Evolutionary conservation across 352 stramenopile genomes (phyloP).

Genomic region (Pythium rhizo-oryzae): DNA sequence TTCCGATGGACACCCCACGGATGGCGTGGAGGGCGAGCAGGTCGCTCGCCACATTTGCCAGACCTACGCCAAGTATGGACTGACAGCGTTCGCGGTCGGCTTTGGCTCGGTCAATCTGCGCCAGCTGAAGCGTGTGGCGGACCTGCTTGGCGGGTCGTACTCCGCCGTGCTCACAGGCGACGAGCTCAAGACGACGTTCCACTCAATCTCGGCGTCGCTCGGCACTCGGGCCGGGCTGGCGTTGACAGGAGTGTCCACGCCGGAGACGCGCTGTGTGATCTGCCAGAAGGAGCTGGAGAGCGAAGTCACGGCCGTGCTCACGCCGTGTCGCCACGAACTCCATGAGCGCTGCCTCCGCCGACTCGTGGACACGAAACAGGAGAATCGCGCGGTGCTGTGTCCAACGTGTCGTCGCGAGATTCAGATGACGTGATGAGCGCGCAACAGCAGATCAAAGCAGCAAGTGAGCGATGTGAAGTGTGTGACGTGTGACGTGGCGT

Average conservation of each 20-base stretch:
- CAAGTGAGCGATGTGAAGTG: slow-evolving; percentile 5
- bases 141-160: slow-evolving; percentile 59
- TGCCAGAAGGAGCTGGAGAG: slow-evolving; percentile 55
- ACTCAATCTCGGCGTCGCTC: slow-evolving; percentile 72
- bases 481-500: too few relatives aligned
- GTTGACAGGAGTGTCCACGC: slow-evolving; percentile 50
- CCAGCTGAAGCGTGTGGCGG: slow-evolving; percentile 54
- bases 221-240: slow-evolving; percentile 58
- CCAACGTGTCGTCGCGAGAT: slow-evolving; percentile 18
- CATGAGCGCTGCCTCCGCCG: slow-evolving; percentile 42
- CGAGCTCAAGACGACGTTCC: slow-evolving; percentile 73
- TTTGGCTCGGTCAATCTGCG: slow-evolving; percentile 67
- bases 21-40: slow-evolving; percentile 44
- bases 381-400: background rate
- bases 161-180: slow-evolving; percentile 56
- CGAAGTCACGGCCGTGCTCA: slow-evolving; percentile 43
- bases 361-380: background rate
- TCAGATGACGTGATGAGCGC: background rate
- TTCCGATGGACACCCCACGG: slow-evolving; percentile 62
- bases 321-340: slow-evolving; percentile 49
- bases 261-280: slow-evolving; percentile 58
- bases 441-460: background rate
- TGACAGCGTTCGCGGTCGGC: slow-evolving; percentile 66
- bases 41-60: slow-evolving; percentile 52
- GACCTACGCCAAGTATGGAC: slow-evolving; percentile 56